phyloP scores from a whole-genome alignment of 148 eudicot genomes.

The Polygonum maritimum region DNA sequence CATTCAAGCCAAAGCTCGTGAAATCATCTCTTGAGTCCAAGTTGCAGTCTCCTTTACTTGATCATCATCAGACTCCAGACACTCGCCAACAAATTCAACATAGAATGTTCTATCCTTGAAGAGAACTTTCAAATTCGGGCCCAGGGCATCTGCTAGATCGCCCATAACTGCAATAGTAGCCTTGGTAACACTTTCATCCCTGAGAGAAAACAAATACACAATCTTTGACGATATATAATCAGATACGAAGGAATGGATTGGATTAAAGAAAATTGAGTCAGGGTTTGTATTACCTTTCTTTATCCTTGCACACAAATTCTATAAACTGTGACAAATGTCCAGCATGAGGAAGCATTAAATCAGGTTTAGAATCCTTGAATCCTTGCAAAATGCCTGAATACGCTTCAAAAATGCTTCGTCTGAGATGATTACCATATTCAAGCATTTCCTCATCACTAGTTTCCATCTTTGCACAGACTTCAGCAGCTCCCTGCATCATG shows the following conservation, averaged over 20 bases:
- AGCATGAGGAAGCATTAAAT: slow-evolving; percentile 57
- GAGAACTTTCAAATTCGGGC: slow-evolving; percentile 33
- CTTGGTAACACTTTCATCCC: slow-evolving; percentile 58
- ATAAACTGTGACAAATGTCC: slow-evolving; percentile 59
- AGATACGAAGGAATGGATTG: not conserved
- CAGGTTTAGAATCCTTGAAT: slow-evolving; percentile 55
- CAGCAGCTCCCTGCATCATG: slow-evolving; percentile 66
- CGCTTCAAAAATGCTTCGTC: slow-evolving; percentile 65
- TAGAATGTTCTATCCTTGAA: slow-evolving; percentile 36
- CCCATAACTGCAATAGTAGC: slow-evolving; percentile 66
- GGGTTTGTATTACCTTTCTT: slow-evolving; percentile 25
- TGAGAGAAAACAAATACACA: slow-evolving; percentile 18
- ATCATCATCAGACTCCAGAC: slow-evolving; percentile 50
- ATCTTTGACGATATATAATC: not conserved
- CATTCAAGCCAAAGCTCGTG: slow-evolving; percentile 19
- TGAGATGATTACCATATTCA: slow-evolving; percentile 55
- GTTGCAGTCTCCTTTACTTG: slow-evolving; percentile 54
- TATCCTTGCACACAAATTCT: slow-evolving; percentile 48
- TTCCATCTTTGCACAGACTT: slow-evolving; percentile 55
- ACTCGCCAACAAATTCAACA: slow-evolving; percentile 41
- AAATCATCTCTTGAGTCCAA: slow-evolving; percentile 67
- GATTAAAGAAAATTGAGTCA: not conserved
- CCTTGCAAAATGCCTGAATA: slow-evolving; percentile 81
- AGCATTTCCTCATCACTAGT: slow-evolving; percentile 51
- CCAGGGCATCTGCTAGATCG: slow-evolving; percentile 67